A percentile compares a stretch with the other conserved stretches of the same genome.
Evolutionary conservation across 2,329 filamentous ascomycete genomes (phyloP).

Genomic region (Ilyonectria robusta): DNA sequence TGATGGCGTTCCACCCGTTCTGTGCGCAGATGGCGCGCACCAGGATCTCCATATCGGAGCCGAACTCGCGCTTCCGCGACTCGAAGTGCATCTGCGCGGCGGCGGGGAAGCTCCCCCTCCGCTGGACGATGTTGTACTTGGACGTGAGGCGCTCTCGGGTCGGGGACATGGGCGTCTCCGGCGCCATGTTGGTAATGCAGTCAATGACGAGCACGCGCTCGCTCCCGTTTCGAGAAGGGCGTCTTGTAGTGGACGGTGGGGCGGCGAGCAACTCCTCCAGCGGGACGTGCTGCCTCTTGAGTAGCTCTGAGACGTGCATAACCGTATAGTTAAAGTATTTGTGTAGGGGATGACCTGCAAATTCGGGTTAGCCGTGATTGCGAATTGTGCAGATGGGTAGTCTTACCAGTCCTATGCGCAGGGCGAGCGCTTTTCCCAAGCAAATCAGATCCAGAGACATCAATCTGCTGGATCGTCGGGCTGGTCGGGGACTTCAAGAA

Average conservation of each 20-base stretch:
- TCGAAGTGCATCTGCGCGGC: conserved; percentile 69
- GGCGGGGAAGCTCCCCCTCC: conserved; percentile 57
- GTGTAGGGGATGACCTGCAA: conserved; percentile 72
- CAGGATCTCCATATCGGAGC: conserved; percentile 78
- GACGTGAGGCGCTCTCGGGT: conserved; percentile 55
- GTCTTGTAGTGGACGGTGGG: conserved; percentile 50
- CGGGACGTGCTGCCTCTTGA: conserved; percentile 61
- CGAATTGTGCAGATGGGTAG: not conserved
- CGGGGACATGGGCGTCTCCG: conserved; percentile 63
- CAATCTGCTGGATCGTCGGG: conserved; percentile 71
- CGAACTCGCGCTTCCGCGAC: conserved; percentile 70
- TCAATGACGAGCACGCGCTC: conserved; percentile 71
- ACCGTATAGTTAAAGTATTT: conserved; percentile 73
- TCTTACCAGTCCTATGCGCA: conserved; percentile 64
- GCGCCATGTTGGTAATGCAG: conserved; percentile 69
- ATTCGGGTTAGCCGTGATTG: conserved; percentile 31
- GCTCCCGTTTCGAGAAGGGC: conserved; percentile 44
- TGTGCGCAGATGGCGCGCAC: conserved; percentile 81
- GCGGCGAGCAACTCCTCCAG: conserved; percentile 63
- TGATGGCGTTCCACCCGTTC: conserved; percentile 80
- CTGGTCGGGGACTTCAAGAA: conserved; percentile 73
- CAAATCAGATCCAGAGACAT: conserved; percentile 62
- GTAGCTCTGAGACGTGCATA: conserved; percentile 71
- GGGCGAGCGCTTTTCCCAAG: conserved; percentile 61
- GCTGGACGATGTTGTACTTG: conserved; percentile 50